Evolutionary conservation across 2,329 filamentous ascomycete species (phyloP).

Genomic region (Chaetomiaceae sp.): DNA sequence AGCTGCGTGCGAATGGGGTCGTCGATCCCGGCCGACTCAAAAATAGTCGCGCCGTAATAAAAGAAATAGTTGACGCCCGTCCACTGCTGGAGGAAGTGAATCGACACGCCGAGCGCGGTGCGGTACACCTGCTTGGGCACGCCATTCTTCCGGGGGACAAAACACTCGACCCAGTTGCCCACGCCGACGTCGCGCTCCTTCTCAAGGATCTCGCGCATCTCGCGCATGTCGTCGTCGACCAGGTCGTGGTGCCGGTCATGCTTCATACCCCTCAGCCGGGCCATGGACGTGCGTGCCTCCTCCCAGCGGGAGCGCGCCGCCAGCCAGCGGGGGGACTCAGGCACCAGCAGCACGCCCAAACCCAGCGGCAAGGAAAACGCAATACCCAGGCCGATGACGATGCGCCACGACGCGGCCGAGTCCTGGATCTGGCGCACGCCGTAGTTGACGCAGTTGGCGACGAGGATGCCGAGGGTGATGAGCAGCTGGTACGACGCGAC

Average conservation of each 20-base stretch:
- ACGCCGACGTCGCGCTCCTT: slow-evolving; percentile 42
- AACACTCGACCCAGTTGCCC: slow-evolving; percentile 56
- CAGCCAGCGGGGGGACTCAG: slow-evolving; percentile 56
- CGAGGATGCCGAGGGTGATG: slow-evolving; percentile 66
- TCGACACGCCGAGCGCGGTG: slow-evolving; percentile 56
- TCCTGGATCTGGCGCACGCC: slow-evolving; percentile 43
- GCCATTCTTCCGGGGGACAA: slow-evolving; percentile 43
- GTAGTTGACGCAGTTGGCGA: slow-evolving; percentile 52
- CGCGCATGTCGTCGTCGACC: slow-evolving; percentile 49
- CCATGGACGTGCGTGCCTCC: slow-evolving; percentile 46
- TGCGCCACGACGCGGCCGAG: slow-evolving; percentile 52
- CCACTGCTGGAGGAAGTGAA: slow-evolving; percentile 66
- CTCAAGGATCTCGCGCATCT: slow-evolving; percentile 47
- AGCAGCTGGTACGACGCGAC: slow-evolving; percentile 70
- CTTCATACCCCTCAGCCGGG: slow-evolving; percentile 49
- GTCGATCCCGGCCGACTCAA: slow-evolving; percentile 59
- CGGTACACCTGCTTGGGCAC: slow-evolving; percentile 56
- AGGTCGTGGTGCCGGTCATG: slow-evolving; percentile 41
- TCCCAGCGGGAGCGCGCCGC: slow-evolving; percentile 45
- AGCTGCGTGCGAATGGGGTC: slow-evolving; percentile 65
- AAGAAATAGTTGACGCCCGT: slow-evolving; percentile 61
- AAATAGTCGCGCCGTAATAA: slow-evolving; percentile 65
- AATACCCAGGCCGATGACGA: slow-evolving; percentile 56
- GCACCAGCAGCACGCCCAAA: slow-evolving; percentile 49
- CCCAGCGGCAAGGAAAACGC: slow-evolving; percentile 49